These are phyloP conservation scores for Fusarium hostae DNA, from an alignment of 2,329 filamentous ascomycete genomes.

Conservation along the genomic window DNA sequence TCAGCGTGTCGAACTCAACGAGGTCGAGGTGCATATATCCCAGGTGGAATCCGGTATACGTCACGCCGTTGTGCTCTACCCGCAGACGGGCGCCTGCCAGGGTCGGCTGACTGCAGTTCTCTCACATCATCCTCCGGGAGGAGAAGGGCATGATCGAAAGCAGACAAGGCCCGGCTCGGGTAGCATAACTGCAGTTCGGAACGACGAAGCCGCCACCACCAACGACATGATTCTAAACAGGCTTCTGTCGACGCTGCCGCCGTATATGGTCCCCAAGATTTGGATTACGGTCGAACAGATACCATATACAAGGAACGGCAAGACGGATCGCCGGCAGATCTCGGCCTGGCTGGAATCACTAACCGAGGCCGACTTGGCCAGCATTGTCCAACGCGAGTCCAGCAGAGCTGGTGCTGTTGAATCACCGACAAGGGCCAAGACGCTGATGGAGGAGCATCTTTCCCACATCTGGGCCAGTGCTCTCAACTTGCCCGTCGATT, in stretches of 20 bases:
- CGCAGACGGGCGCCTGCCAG: not conserved
- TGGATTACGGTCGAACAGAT: not conserved
- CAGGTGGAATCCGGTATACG: not conserved
- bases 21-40: constrained; percentile 3
- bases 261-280: not conserved
- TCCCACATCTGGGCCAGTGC: not conserved
- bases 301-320: not conserved
- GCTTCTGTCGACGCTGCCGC: not conserved
- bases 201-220: not conserved
- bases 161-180: not conserved
- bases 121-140: not conserved
- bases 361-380: not conserved
- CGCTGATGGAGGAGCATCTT: not conserved
- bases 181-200: not conserved
- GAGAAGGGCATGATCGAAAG: not conserved
- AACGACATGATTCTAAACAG: not conserved
- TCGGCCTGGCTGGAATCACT: not conserved
- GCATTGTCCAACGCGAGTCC: not conserved
- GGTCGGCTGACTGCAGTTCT: not conserved
- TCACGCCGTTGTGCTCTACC: not conserved
- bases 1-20: constrained; percentile 30
- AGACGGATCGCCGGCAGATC: not conserved
- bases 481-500: not conserved
- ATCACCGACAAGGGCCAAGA: not conserved
- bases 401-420: not conserved